Percentiles rank a stretch among this genome's conserved stretches.
phyloP scores from a whole-genome alignment of 2,329 filamentous ascomycete genomes.

The Hymenoscyphus scutula region DNA sequence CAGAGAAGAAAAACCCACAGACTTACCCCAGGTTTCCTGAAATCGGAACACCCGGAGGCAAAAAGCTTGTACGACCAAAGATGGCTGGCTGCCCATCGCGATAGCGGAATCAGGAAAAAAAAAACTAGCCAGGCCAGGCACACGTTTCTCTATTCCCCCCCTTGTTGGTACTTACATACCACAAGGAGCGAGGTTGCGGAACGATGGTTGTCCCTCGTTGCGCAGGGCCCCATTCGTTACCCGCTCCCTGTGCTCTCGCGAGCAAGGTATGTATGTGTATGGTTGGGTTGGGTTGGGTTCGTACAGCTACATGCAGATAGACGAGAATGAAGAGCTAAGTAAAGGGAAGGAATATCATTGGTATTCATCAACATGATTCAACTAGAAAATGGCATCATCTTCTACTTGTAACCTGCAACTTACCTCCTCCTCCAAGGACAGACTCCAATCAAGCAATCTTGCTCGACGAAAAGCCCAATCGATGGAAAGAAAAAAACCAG shows the following conservation, averaged over 20 bases:
- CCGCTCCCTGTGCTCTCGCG: conserved; percentile 16
- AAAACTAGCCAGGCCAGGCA: neutral
- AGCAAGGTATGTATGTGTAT: conserved; percentile 8
- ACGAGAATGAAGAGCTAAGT: conserved; percentile 3
- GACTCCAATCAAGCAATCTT: neutral
- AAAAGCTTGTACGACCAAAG: too few species aligned
- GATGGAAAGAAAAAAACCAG: neutral
- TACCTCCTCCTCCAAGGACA: neutral
- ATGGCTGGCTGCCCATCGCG: too few species aligned
- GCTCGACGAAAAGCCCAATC: neutral
- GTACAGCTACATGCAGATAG: conserved; percentile 2
- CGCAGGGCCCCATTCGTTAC: conserved; percentile 15
- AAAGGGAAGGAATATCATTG: conserved; percentile 5
- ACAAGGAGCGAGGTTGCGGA: conserved; percentile 19
- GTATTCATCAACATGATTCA: conserved; percentile 1
- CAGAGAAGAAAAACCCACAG: too few species aligned
- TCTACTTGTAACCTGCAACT: conserved; percentile 6
- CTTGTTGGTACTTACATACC: conserved; percentile 14
- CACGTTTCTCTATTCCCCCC: conserved; percentile 3
- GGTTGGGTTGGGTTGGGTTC: too few species aligned
- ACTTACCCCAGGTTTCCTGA: too few species aligned
- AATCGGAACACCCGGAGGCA: too few species aligned
- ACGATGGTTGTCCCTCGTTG: conserved; percentile 13
- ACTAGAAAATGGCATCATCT: conserved; percentile 1
- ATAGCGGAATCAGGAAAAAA: too few species aligned